phyloP scores from a whole-genome alignment of 805 yeast genomes.

The Lachancea mirantina region DNA sequence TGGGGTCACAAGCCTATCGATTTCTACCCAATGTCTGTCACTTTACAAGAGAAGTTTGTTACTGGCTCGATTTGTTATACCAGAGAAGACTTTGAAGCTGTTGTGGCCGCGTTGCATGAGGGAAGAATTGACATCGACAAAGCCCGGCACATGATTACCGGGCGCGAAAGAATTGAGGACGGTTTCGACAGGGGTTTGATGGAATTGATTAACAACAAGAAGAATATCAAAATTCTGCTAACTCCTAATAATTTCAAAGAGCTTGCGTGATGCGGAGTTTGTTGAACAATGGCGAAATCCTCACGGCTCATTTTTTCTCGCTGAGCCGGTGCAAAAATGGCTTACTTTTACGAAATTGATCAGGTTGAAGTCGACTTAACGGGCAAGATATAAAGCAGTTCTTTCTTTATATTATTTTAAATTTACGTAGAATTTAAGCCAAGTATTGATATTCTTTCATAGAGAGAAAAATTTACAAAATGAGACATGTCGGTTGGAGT shows the following conservation, averaged over 20 bases:
- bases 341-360: no score
- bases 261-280: constrained; percentile 25
- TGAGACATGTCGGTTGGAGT: no score
- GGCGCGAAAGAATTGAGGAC: constrained; percentile 42
- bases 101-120: constrained; percentile 41
- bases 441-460: no score
- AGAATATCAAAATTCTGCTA: constrained; percentile 48
- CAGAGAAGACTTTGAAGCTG: constrained; percentile 49
- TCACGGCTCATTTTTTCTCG: no score
- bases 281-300: no score
- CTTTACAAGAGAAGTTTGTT: constrained; percentile 46
- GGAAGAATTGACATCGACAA: constrained; percentile 41
- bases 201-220: constrained; percentile 44
- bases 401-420: no score
- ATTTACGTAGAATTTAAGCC: no score
- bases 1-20: constrained; percentile 49
- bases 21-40: constrained; percentile 49
- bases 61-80: constrained; percentile 60
- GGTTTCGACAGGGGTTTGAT: constrained; percentile 48
- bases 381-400: no score
- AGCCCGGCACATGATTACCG: constrained; percentile 45
- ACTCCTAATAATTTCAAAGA: constrained; percentile 40
- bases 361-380: no score
- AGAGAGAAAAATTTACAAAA: no score
- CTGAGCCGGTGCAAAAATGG: no score